phyloP scores from a whole-genome alignment of 176 grass and related monocot genomes.

The Aegilops tauschii region DNA sequence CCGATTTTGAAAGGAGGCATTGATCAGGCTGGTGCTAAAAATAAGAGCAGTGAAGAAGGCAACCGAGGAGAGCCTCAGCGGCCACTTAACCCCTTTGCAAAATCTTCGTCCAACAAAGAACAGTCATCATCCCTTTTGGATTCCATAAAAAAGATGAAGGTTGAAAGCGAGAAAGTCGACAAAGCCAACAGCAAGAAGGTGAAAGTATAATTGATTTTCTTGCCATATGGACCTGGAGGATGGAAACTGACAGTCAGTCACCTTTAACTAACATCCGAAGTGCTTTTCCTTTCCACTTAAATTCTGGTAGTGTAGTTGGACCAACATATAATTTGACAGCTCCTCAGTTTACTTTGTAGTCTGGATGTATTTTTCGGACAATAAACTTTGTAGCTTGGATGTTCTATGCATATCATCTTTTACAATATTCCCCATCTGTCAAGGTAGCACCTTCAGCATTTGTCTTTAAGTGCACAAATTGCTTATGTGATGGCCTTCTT shows the following conservation, averaged over 20 bases:
- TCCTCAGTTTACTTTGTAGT: neutral
- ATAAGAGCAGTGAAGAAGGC: neutral
- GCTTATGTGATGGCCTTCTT: neutral
- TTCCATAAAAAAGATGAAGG: conserved; percentile 73
- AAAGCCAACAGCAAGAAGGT: conserved; percentile 39
- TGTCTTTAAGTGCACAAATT: neutral
- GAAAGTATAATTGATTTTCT: conserved; percentile 16
- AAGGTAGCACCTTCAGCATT: no score
- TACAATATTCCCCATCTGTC: neutral
- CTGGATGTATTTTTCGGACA: neutral
- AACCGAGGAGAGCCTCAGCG: conserved; percentile 18
- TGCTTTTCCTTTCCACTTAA: neutral
- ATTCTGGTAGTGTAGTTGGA: neutral
- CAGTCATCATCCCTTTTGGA: conserved; percentile 53
- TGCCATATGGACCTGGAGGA: neutral
- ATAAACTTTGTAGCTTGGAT: neutral
- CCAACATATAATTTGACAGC: neutral
- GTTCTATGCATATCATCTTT: neutral
- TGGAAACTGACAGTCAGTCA: neutral
- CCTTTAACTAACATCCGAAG: neutral
- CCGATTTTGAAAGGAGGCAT: conserved; percentile 7
- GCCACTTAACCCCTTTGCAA: conserved; percentile 66
- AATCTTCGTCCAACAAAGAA: conserved; percentile 44
- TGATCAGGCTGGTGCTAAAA: conserved; percentile 1
- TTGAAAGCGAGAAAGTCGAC: conserved; percentile 38